phyloP scores from a whole-genome alignment of 352 stramenopile species.

The Globisporangium recalcitrans region DNA sequence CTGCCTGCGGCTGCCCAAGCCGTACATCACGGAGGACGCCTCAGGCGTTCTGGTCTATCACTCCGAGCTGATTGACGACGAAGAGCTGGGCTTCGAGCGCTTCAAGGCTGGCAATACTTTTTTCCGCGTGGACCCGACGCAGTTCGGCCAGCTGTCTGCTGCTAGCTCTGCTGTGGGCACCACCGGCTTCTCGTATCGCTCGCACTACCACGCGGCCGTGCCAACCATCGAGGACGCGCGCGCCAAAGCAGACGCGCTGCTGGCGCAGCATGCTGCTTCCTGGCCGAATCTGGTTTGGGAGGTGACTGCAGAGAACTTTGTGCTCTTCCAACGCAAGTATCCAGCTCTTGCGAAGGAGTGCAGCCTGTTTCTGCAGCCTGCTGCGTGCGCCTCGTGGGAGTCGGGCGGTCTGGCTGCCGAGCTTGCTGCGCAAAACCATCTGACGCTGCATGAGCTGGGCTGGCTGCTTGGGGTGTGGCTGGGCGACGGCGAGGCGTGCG shows the following conservation, averaged over 20 bases:
- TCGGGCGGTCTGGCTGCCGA: slow-evolving; percentile 1
- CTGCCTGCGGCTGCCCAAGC: slow-evolving; percentile 13
- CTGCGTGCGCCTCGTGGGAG: slow-evolving; percentile 6
- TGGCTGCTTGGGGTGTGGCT: slow-evolving; percentile 9
- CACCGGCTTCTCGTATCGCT: neutral
- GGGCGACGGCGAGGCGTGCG: slow-evolving; percentile 3
- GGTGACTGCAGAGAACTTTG: slow-evolving; percentile 10
- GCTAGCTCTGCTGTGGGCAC: neutral
- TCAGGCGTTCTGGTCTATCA: slow-evolving; percentile 9
- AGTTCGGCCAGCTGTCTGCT: neutral
- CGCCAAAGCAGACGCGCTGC: slow-evolving; percentile 6
- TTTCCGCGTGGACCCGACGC: slow-evolving; percentile 6
- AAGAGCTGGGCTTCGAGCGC: slow-evolving; percentile 9
- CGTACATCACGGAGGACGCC: slow-evolving; percentile 5
- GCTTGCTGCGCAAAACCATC: slow-evolving; percentile 8
- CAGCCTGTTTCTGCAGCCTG: slow-evolving; percentile 7
- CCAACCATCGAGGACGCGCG: slow-evolving; percentile 5
- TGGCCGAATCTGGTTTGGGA: slow-evolving; percentile 5
- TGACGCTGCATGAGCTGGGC: slow-evolving; percentile 9
- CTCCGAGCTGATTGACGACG: slow-evolving; percentile 5
- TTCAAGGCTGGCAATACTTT: slow-evolving; percentile 7
- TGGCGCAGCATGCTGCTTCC: slow-evolving; percentile 6
- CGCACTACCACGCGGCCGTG: neutral
- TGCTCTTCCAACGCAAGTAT: slow-evolving; percentile 9
- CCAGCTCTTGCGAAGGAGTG: slow-evolving; percentile 10